Conservation (phyloP, 352 stramenopile species). For the Phytophthora palmivora region DNA sequence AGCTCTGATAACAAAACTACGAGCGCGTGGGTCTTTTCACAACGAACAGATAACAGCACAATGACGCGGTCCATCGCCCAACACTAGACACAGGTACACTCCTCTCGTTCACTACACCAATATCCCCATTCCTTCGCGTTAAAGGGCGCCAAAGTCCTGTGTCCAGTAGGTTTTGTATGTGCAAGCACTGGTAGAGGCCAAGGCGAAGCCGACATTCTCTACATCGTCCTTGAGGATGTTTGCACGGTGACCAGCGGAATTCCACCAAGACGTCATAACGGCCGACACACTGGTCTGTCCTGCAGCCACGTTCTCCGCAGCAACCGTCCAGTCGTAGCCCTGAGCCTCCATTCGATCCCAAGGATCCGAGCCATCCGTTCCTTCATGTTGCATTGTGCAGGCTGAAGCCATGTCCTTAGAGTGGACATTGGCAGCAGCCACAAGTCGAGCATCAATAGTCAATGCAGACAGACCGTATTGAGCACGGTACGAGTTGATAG, state of each 20-base stretch:
- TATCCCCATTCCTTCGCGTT: background rate
- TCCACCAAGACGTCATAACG: constrained; percentile 65
- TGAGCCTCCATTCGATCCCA: constrained; percentile 45
- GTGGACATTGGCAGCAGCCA: constrained; percentile 45
- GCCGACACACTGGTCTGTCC: constrained; percentile 43
- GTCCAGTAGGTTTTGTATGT: constrained; percentile 67
- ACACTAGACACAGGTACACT: constrained; percentile 9
- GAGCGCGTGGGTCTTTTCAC: constrained; percentile 11
- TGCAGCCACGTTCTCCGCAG: constrained; percentile 63
- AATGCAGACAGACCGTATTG: constrained; percentile 45
- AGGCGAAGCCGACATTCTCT: constrained; percentile 40
- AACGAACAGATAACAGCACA: constrained; percentile 14
- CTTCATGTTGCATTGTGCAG: constrained; percentile 58
- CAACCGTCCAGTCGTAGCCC: constrained; percentile 48
- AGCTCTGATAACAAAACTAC: constrained; percentile 15
- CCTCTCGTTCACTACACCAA: background rate
- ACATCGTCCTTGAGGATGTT: constrained; percentile 65
- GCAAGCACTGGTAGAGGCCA: constrained; percentile 36
- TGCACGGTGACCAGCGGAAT: constrained; percentile 51
- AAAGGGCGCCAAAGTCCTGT: constrained; percentile 52
- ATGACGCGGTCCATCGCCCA: constrained; percentile 16
- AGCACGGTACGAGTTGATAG: constrained; percentile 59
- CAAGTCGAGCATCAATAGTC: constrained; percentile 47
- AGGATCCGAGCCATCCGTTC: constrained; percentile 43
- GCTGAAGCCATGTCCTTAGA: constrained; percentile 50